These are phyloP conservation scores for Pichia sp. DNA, from an alignment of 1,139 yeast genomes.

Conservation along the genomic window DNA sequence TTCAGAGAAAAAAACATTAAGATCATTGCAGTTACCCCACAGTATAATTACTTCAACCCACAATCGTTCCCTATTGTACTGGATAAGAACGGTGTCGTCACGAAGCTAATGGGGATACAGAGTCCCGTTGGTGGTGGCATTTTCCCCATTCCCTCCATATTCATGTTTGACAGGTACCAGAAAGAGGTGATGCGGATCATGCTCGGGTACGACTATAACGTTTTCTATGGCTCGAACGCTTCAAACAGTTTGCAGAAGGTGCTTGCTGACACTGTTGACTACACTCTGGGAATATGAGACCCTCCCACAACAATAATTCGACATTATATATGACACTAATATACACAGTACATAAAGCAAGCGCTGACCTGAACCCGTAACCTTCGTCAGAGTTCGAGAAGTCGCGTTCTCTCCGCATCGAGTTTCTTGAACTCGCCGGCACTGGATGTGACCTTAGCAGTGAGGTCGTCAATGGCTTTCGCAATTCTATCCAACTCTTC, in stretches of 20 bases:
- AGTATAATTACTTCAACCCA: constrained; percentile 8
- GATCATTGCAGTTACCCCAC: constrained; percentile 22
- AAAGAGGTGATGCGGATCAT: constrained; percentile 18
- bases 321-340: not conserved
- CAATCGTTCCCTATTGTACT: constrained; percentile 21
- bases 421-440: constrained; percentile 44
- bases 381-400: too few species aligned
- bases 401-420: constrained; percentile 31
- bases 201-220: constrained; percentile 21
- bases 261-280: constrained; percentile 11
- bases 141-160: constrained; percentile 39
- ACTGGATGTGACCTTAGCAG: constrained; percentile 47
- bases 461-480: constrained; percentile 57
- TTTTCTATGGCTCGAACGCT: constrained; percentile 13
- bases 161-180: constrained; percentile 29
- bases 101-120: constrained; percentile 27
- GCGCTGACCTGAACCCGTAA: too few species aligned
- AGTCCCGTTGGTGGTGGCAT: constrained; percentile 48
- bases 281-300: constrained; percentile 3
- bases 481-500: constrained; percentile 76
- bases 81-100: constrained; percentile 22
- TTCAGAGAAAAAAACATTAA: constrained; percentile 4
- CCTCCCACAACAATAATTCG: not conserved
- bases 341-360: not conserved
- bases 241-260: constrained; percentile 15